Conservation (phyloP, 106 monocot species). For the Dioscorea zingiberensis region DNA sequence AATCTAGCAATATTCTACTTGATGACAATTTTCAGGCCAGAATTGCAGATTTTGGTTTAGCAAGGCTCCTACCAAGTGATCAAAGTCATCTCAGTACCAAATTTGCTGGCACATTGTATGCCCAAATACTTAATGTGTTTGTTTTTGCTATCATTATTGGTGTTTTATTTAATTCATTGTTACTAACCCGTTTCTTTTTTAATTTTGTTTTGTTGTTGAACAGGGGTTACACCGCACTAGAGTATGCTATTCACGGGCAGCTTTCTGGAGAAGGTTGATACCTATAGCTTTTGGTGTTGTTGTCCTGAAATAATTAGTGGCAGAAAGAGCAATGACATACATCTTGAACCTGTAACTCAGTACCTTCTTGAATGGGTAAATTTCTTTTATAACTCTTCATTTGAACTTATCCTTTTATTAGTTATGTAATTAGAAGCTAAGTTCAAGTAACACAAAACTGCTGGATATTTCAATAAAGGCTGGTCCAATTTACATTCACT, state of each 20-base stretch:
- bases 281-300: constrained; percentile 61
- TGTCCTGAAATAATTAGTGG: constrained; percentile 66
- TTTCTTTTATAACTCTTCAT: neutral
- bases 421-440: neutral
- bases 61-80: constrained; percentile 57
- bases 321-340: constrained; percentile 48
- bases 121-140: neutral
- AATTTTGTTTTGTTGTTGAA: constrained; percentile 6
- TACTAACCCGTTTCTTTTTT: neutral
- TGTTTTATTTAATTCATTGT: no score
- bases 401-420: neutral
- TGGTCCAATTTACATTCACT: no score
- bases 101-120: constrained; percentile 79
- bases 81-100: constrained; percentile 63
- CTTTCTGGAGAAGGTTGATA: constrained; percentile 67
- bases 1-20: constrained; percentile 61
- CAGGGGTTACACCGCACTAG: constrained; percentile 75
- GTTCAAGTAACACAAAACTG: neutral
- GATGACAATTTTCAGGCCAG: constrained; percentile 59
- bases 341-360: constrained; percentile 36
- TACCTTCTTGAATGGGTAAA: constrained; percentile 80
- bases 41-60: constrained; percentile 80
- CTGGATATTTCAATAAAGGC: no score
- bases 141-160: no score
- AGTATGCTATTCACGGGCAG: constrained; percentile 68